phyloP scores from a whole-genome alignment of 495 filamentous ascomycete genomes.

The Penicillium tannophilum region DNA sequence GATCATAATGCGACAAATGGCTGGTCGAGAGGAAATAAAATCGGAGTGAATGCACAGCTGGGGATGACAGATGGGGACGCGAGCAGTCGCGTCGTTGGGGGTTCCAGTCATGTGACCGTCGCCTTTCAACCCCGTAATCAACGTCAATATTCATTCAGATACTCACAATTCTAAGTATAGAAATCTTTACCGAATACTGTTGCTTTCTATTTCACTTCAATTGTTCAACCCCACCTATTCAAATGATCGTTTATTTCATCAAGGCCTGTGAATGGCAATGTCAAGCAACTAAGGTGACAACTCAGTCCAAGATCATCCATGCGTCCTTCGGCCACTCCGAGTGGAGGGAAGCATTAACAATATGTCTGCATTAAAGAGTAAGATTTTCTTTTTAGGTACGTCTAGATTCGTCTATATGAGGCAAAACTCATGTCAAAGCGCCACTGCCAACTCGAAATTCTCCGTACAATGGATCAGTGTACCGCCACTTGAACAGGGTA shows the following conservation, averaged over 20 bases:
- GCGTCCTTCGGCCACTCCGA: constrained; percentile 8
- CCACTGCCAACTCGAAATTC: constrained; percentile 16
- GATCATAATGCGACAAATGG: constrained; percentile 14
- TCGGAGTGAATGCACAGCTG: constrained; percentile 10
- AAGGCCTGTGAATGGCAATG: neutral
- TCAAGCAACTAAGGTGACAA: neutral
- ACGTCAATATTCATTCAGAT: neutral
- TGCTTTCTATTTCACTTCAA: neutral
- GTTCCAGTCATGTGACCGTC: constrained; percentile 4
- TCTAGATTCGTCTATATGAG: neutral
- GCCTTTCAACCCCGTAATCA: neutral
- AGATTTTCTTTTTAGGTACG: neutral
- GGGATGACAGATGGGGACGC: constrained; percentile 8
- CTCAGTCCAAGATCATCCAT: neutral
- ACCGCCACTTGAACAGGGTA: constrained; percentile 4
- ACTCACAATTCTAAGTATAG: neutral
- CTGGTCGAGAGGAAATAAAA: constrained; percentile 7
- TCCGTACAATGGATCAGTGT: constrained; percentile 8
- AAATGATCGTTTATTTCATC: neutral
- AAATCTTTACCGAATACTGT: too few relatives aligned
- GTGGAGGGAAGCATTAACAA: neutral
- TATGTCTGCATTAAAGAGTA: neutral
- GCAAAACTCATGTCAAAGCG: neutral
- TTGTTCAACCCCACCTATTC: neutral
- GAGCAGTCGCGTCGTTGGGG: constrained; percentile 11